Evolutionary conservation across 2,329 filamentous ascomycete genomes (phyloP).

Genomic region (Berkeleyomyces rouxiae): DNA sequence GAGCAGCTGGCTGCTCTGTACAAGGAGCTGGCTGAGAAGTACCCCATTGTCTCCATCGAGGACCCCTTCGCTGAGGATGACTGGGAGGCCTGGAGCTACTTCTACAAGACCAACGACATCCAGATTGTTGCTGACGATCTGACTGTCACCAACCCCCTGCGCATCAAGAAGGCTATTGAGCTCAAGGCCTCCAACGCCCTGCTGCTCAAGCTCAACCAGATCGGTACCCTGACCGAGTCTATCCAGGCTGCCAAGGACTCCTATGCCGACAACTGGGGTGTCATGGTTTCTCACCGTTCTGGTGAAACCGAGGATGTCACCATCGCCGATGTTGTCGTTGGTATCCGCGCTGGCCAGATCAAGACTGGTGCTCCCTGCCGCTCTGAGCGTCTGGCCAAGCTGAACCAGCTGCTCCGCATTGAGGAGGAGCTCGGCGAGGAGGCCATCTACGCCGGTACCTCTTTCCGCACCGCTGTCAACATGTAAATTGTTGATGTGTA

Average conservation of each 20-base stretch:
- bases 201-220: constrained; percentile 99
- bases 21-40: constrained; percentile 75
- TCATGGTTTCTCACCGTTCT: constrained; percentile 99
- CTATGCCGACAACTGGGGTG: constrained; percentile 87
- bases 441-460: constrained; percentile 77
- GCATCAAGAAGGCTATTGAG: constrained; percentile 99
- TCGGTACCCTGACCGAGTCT: constrained; percentile 94
- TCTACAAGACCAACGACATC: constrained; percentile 97
- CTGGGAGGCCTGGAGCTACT: constrained; percentile 99
- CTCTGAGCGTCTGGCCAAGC: constrained; percentile 96
- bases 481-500: constrained; percentile 39
- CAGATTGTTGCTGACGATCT: constrained; percentile 97
- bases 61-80: constrained; percentile 99
- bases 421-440: constrained; percentile 95
- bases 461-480: constrained; percentile 84
- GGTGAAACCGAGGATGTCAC: constrained; percentile 99
- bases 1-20: constrained; percentile 91
- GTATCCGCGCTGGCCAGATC: constrained; percentile 93
- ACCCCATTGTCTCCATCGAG: constrained; percentile 97
- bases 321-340: constrained; percentile 94
- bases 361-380: constrained; percentile 94
- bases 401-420: constrained; percentile 99
- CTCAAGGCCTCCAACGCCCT: constrained; percentile 97
- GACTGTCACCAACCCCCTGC: constrained; percentile 96
- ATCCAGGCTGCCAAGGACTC: constrained; percentile 99